Evolutionary conservation across 2,329 filamentous ascomycete genomes (phyloP).

Genomic region (Diaporthe ampelina): DNA sequence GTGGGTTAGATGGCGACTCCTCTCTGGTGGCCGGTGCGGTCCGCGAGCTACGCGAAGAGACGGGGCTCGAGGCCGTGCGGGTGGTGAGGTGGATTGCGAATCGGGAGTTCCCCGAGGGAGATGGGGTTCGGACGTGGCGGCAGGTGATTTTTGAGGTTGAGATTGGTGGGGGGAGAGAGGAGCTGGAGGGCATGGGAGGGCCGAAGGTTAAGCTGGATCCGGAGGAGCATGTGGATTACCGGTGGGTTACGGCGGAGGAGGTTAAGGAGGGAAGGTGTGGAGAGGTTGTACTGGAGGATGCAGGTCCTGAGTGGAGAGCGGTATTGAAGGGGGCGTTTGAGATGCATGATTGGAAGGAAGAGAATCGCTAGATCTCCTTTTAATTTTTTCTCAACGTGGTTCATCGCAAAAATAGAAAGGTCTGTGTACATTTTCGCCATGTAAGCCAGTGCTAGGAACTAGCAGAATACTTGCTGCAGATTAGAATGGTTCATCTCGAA

Average conservation of each 20-base stretch:
- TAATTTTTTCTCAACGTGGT: too few species aligned
- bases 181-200: conserved; percentile 12
- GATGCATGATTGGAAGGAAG: neutral
- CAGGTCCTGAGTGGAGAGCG: neutral
- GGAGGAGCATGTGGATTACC: neutral
- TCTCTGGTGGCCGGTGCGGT: neutral
- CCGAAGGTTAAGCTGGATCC: neutral
- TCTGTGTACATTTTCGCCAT: too few species aligned
- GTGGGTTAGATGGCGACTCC: neutral
- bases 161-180: too few species aligned
- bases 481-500: too few species aligned
- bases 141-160: conserved; percentile 9
- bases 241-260: conserved; percentile 10
- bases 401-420: too few species aligned
- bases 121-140: neutral
- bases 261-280: neutral
- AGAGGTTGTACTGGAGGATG: neutral
- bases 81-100: neutral
- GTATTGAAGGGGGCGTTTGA: neutral
- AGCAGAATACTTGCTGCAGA: too few species aligned
- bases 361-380: neutral
- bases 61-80: conserved; percentile 3
- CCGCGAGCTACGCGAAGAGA: neutral
- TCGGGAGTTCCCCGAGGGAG: neutral
- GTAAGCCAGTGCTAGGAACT: too few species aligned